Conservation (phyloP, 2,329 filamentous ascomycete genomes). For the Colletotrichum magnum region DNA sequence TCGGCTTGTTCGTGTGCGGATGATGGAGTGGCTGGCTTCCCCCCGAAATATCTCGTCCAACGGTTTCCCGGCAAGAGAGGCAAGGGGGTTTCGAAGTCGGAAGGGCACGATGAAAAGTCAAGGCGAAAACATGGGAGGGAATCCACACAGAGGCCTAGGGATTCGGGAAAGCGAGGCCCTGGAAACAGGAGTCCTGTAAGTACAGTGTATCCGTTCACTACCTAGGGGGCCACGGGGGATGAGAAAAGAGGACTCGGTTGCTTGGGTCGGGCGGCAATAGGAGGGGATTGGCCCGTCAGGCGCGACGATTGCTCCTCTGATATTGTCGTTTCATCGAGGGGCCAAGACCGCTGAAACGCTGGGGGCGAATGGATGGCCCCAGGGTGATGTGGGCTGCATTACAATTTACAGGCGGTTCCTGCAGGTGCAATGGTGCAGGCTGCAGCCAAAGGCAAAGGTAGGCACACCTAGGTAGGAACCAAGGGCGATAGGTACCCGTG, state of each 20-base stretch:
- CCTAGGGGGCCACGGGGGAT: slow-evolving; percentile 7
- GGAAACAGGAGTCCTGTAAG: background rate
- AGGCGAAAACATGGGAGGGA: background rate
- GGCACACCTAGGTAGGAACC: too few relatives aligned
- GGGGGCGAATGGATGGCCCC: slow-evolving; percentile 28
- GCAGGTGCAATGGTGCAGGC: background rate
- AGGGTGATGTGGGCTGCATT: slow-evolving; percentile 30
- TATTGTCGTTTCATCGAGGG: slow-evolving; percentile 40
- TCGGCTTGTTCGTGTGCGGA: slow-evolving; percentile 3
- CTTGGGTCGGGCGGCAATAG: slow-evolving; percentile 25
- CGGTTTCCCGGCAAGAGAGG: slow-evolving; percentile 32
- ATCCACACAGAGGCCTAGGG: slow-evolving; percentile 10
- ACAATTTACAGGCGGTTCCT: slow-evolving; percentile 26
- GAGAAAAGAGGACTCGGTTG: slow-evolving; percentile 20
- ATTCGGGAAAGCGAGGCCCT: slow-evolving; percentile 9
- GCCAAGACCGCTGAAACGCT: slow-evolving; percentile 40
- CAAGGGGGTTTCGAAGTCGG: slow-evolving; percentile 17
- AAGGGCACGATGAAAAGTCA: slow-evolving; percentile 5
- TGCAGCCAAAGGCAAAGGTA: too few relatives aligned
- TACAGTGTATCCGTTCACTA: too few relatives aligned
- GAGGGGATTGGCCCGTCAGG: slow-evolving; percentile 40
- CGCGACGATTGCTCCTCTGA: slow-evolving; percentile 34
- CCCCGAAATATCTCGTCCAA: slow-evolving; percentile 33
- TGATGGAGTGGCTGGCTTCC: slow-evolving; percentile 25
- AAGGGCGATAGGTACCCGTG: too few relatives aligned